Conservation (phyloP, 768 basidiomycete species). For the Tulasnella sp. region DNA sequence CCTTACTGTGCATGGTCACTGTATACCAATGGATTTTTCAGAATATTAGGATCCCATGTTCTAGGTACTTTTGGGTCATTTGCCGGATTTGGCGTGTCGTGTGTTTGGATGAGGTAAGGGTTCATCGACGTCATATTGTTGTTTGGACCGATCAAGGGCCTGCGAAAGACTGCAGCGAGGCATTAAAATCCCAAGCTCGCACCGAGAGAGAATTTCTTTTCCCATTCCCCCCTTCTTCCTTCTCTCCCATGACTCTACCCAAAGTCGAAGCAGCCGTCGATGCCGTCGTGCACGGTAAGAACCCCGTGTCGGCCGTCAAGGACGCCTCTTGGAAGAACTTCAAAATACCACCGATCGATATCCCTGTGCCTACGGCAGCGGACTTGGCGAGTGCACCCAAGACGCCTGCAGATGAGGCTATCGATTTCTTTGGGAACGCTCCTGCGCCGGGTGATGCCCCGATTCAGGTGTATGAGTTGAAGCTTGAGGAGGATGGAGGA, state of each 20-base stretch:
- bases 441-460: slow-evolving; percentile 43
- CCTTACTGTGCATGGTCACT: too few relatives aligned
- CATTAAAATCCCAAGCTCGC: too few relatives aligned
- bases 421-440: slow-evolving; percentile 68
- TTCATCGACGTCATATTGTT: too few relatives aligned
- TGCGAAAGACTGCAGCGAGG: too few relatives aligned
- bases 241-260: neutral
- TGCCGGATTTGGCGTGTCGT: too few relatives aligned
- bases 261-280: neutral
- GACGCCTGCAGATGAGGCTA: slow-evolving; percentile 87
- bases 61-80: too few relatives aligned
- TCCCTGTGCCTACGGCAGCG: slow-evolving; percentile 1
- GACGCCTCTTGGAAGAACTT: neutral
- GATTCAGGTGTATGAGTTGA: slow-evolving; percentile 75
- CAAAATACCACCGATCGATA: neutral
- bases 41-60: too few relatives aligned
- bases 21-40: too few relatives aligned
- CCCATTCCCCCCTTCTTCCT: neutral
- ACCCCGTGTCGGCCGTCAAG: neutral
- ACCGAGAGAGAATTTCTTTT: too few relatives aligned
- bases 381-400: slow-evolving; percentile 40
- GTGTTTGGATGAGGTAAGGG: too few relatives aligned
- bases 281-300: neutral
- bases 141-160: too few relatives aligned
- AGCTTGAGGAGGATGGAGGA: slow-evolving; percentile 80